These are phyloP conservation scores for sunflower (Helianthus annuus) DNA, from an alignment of 129 eudicot genomes.

Conservation along the genomic window HanXRQr2.0-SUNRISE NC_035449.2:14217797-14218296, in stretches of 20 bases:
- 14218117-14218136: slow-evolving; percentile 75
- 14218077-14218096: slow-evolving; percentile 82
- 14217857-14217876: slow-evolving; percentile 16
- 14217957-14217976: slow-evolving; percentile 8
- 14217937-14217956: slow-evolving; percentile 98
- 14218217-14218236: too few relatives aligned
- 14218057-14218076: slow-evolving; percentile 24
- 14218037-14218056: neutral
- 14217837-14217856: slow-evolving; percentile 5
- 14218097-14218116: slow-evolving; percentile 87
- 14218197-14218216: too few relatives aligned
- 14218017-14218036: neutral
- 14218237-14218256: too few relatives aligned
- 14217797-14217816: slow-evolving; percentile 82
- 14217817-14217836: slow-evolving; percentile 26
- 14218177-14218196: slow-evolving; percentile 26
- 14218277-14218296: too few relatives aligned
- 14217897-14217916: slow-evolving; percentile 88
- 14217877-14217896: slow-evolving; percentile 2
- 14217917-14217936: slow-evolving; percentile 90
- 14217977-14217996: neutral
- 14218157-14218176: slow-evolving; percentile 95
- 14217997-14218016: neutral
- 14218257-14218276: too few relatives aligned
- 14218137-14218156: slow-evolving; percentile 90